A percentile compares a stretch with the other conserved stretches of the same genome.
Evolutionary conservation across 2,329 filamentous ascomycete genomes (phyloP).

Genomic region (Botrytis deweyae): DNA sequence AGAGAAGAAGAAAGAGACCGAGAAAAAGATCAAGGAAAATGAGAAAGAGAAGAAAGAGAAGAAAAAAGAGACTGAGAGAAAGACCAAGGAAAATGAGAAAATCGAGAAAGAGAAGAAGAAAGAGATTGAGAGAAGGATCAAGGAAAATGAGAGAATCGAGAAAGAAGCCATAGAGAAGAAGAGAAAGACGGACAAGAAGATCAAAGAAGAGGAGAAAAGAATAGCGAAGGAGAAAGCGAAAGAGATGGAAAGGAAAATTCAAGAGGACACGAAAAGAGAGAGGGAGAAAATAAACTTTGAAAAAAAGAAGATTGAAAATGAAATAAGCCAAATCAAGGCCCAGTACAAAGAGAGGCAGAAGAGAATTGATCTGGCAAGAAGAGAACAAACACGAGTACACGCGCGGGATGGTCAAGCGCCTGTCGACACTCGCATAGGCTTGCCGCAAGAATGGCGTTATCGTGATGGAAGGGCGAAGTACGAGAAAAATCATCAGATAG

Average conservation of each 20-base stretch:
- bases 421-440: rapidly evolving
- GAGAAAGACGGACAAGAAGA: not conserved
- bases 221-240: not conserved
- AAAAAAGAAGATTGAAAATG: not conserved
- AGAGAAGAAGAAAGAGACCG: not conserved
- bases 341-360: too few species aligned
- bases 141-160: not conserved
- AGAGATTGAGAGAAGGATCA: not conserved
- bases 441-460: not conserved
- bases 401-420: not conserved
- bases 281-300: not conserved
- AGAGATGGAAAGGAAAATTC: not conserved
- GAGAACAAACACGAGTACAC: not conserved
- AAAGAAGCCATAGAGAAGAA: not conserved
- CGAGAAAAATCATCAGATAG: not conserved
- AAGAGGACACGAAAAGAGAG: not conserved
- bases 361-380: not conserved
- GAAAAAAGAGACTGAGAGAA: not conserved
- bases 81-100: not conserved
- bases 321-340: not conserved
- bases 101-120: not conserved
- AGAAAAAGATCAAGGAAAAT: not conserved
- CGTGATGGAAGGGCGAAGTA: not conserved
- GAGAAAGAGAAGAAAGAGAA: not conserved
- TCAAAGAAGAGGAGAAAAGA: too few species aligned